Conservation (phyloP, 306 rosid species). For the Castanea crenata region DNA sequence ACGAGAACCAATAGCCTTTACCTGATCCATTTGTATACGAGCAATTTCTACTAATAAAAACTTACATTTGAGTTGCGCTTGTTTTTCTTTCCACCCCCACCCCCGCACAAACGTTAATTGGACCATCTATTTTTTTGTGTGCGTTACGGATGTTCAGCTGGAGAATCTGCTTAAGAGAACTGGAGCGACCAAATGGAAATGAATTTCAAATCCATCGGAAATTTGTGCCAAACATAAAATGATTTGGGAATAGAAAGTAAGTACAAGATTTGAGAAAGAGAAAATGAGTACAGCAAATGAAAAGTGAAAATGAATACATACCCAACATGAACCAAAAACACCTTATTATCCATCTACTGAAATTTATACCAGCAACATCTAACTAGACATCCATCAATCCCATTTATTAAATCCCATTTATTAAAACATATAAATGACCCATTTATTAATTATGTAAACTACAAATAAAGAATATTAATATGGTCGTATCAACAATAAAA, state of each 20-base stretch:
- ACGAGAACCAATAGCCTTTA: too few relatives aligned
- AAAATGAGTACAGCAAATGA: too few relatives aligned
- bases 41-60: not conserved
- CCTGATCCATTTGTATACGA: too few relatives aligned
- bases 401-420: not conserved
- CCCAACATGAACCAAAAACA: not conserved
- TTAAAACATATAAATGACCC: not conserved
- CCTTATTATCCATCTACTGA: not conserved
- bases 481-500: not conserved
- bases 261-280: too few relatives aligned
- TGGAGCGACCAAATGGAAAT: not conserved
- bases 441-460: not conserved
- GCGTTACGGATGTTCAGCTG: not conserved
- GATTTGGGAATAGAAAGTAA: too few relatives aligned
- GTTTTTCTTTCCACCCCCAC: not conserved
- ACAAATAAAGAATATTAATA: not conserved
- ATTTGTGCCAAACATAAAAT: not conserved
- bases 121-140: not conserved
- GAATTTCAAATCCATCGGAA: not conserved
- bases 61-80: too few relatives aligned
- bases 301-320: too few relatives aligned
- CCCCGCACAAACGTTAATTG: not conserved
- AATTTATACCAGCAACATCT: not conserved
- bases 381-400: not conserved
- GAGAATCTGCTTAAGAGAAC: not conserved